These are phyloP conservation scores for Prunus armeniaca DNA, from an alignment of 306 rosid species.

Conservation along the genomic window DNA sequence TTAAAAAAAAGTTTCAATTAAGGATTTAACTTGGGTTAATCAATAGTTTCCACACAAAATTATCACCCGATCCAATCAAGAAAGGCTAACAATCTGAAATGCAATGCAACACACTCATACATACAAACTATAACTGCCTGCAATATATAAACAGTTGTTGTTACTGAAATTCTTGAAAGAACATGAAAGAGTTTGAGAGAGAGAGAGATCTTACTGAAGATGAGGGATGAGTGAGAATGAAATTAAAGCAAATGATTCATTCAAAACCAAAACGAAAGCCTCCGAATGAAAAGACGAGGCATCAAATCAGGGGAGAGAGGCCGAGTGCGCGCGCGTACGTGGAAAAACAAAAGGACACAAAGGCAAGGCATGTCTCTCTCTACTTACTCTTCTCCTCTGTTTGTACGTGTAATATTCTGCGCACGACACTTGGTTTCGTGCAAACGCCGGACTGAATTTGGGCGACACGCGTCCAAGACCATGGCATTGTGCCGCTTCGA, in stretches of 20 bases:
- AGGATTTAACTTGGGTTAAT: background rate
- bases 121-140: background rate
- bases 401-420: background rate
- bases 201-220: background rate
- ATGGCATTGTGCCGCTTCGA: background rate
- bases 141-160: background rate
- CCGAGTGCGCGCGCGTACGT: background rate
- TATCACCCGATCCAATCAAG: background rate
- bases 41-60: background rate
- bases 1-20: background rate
- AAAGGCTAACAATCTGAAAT: background rate
- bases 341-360: background rate
- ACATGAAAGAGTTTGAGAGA: background rate
- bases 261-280: background rate
- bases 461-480: background rate
- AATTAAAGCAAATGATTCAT: background rate
- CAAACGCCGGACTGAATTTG: background rate
- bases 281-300: slow-evolving; percentile 10
- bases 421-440: background rate
- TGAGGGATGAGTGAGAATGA: background rate
- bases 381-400: background rate
- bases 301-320: background rate
- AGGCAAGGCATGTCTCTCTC: too few relatives aligned
- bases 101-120: background rate
- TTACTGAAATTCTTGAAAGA: background rate